Evolutionary conservation across 1,139 yeast species (phyloP).

Genomic region (Trichomonascaceae sp.): DNA sequence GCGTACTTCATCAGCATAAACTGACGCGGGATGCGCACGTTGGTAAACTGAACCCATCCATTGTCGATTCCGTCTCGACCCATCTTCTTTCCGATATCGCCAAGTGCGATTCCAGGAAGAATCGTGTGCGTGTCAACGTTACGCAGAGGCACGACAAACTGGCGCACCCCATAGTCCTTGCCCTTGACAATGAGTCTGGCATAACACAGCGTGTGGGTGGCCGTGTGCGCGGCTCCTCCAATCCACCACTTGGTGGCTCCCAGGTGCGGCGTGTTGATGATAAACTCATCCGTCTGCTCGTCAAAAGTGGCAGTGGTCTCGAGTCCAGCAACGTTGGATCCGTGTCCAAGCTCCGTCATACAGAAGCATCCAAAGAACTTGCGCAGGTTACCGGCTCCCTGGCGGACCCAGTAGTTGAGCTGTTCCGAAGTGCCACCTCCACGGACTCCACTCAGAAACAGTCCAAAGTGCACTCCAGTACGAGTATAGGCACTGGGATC

Average conservation of each 20-base stretch:
- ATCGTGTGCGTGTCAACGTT: constrained; percentile 53
- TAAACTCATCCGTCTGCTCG: constrained; percentile 48
- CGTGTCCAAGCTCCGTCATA: constrained; percentile 92
- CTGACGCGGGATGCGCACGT: constrained; percentile 71
- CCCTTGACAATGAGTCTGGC: constrained; percentile 75
- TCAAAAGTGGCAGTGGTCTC: constrained; percentile 88
- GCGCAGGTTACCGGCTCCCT: constrained; percentile 52
- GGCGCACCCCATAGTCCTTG: constrained; percentile 81
- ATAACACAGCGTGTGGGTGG: constrained; percentile 70
- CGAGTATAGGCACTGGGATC: constrained; percentile 58
- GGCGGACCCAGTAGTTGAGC: constrained; percentile 55
- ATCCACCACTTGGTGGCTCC: constrained; percentile 96
- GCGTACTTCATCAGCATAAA: constrained; percentile 75
- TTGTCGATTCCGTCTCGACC: constrained; percentile 70
- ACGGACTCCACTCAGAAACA: constrained; percentile 53
- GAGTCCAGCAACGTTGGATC: constrained; percentile 83
- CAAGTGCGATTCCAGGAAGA: constrained; percentile 67
- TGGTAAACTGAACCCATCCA: constrained; percentile 85
- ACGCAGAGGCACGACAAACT: constrained; percentile 80
- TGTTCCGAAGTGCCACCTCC: constrained; percentile 61
- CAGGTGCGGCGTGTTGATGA: constrained; percentile 73
- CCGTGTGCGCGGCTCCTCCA: constrained; percentile 93
- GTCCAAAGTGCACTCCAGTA: constrained; percentile 57
- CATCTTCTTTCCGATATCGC: constrained; percentile 92
- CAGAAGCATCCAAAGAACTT: constrained; percentile 83